These are phyloP conservation scores for Dorcoceras hygrometricum DNA, from an alignment of 257 asterid genomes.

Conservation along the genomic window DNA sequence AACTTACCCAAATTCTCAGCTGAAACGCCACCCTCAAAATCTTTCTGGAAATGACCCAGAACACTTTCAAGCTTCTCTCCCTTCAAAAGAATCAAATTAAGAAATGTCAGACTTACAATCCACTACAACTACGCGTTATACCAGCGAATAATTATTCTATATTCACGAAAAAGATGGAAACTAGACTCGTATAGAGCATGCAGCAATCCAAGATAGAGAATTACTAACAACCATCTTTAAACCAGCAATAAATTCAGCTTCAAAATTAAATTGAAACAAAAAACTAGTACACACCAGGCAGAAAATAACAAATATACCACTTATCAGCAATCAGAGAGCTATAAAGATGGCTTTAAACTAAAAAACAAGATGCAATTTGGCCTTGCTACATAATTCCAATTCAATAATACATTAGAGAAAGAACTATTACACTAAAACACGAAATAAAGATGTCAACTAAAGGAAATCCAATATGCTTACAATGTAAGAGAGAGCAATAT, in stretches of 20 bases:
- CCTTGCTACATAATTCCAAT: not conserved
- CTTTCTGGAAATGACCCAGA: slow-evolving; percentile 94
- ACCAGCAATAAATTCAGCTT: not conserved
- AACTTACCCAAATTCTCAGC: slow-evolving; percentile 95
- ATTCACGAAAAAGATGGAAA: slow-evolving; percentile 1
- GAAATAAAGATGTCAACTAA: not conserved
- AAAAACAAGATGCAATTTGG: not conserved
- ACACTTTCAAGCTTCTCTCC: slow-evolving; percentile 81
- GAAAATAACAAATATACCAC: not conserved
- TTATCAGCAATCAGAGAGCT: not conserved
- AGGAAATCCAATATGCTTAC: slow-evolving; percentile 42
- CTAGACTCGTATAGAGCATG: not conserved
- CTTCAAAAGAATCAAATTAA: slow-evolving; percentile 41
- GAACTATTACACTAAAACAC: slow-evolving; percentile 14
- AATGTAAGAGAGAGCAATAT: slow-evolving; percentile 86
- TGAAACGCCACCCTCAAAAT: slow-evolving; percentile 95
- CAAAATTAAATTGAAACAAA: too few relatives aligned
- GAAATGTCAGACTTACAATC: slow-evolving; percentile 31
- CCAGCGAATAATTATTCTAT: slow-evolving; percentile 13
- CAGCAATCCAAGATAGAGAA: not conserved
- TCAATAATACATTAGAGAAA: too few relatives aligned
- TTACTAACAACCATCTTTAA: not conserved
- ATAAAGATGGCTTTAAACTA: not conserved
- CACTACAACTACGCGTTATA: slow-evolving; percentile 21
- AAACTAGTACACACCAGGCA: not conserved